Base-by-base conservation (phyloP, 768 basidiomycete species). In the Boletus rex-veris region DNA sequence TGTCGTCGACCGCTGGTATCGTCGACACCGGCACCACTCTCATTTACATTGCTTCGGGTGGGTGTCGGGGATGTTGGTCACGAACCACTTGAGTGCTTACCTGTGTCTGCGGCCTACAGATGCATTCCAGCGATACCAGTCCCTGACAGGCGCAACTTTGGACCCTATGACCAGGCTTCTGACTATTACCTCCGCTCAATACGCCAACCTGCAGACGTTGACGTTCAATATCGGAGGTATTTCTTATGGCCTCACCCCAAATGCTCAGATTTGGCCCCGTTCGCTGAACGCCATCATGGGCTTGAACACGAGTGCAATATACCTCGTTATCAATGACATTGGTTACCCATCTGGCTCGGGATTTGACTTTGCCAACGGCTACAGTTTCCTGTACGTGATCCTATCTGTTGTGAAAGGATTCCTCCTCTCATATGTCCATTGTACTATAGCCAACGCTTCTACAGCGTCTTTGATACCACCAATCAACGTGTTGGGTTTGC, bases 401-500 rank as follows among this genome's bases (percentile, higher is more conserved):
- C 4, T 14, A 7, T 14, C 5, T 35, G 33, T 35, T 14, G 33
- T 35, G 33, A 14, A 10, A 35, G 5, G 4, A 35, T 14, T 35
- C 12, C 33, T 12, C 12, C 14, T 14, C 12, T 35, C 14, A 35
- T 5, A 35, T 6, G 14, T 35, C 14, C 14, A 11, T 35, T 14
- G 33, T 12, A n/a, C n/a, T n/a, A 35, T 14, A 35, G 33, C 14
- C 33, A 35, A 35, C 33, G 33, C 10, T 35, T 35, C 33, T 35
- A 35, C 14, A 35, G 33, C 33, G 33, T 35, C 11, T 35, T 35
- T 35, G 33, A 35, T 14, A 35, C 33, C 5, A 39, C n/a, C n/a
- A 10, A 19, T 61, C 60, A 48, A 31, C 71, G 57, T 5, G 63
- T 78, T 31, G 77, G 76, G 19, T 65, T 79, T 36, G 77, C 77